phyloP scores from a whole-genome alignment of 106 monocot species.

The Allium sativum region DNA sequence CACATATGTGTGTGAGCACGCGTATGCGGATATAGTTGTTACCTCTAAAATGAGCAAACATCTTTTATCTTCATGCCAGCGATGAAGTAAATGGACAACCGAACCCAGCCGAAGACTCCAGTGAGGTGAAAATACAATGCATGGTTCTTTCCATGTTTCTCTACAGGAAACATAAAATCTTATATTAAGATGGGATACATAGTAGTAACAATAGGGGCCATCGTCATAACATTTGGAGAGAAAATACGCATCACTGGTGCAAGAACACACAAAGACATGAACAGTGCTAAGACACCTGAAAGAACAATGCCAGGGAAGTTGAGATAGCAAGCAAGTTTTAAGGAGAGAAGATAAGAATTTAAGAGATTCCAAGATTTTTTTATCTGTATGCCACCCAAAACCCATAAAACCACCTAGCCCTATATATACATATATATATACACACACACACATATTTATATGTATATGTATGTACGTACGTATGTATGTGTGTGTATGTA shows the following conservation, averaged over 20 bases:
- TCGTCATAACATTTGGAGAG: not conserved
- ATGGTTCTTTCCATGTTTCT: conserved; percentile 21
- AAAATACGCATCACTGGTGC: not conserved
- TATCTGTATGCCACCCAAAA: not conserved
- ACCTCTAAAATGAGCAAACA: conserved; percentile 87
- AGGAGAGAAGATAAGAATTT: not conserved
- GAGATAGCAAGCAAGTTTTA: too few relatives aligned
- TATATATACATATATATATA: too few relatives aligned
- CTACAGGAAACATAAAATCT: not conserved
- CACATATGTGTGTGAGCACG: too few relatives aligned
- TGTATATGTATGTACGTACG: too few relatives aligned
- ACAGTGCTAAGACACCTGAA: too few relatives aligned
- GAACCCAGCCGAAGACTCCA: conserved; percentile 87
- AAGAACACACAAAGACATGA: not conserved
- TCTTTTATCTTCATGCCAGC: conserved; percentile 48
- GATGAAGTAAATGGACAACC: conserved; percentile 65
- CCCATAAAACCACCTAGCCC: too few relatives aligned
- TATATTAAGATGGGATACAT: not conserved
- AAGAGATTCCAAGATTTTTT: not conserved
- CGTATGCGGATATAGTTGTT: too few relatives aligned
- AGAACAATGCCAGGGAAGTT: too few relatives aligned
- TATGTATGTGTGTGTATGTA: too few relatives aligned
- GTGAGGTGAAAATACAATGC: conserved; percentile 82
- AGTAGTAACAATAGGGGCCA: not conserved
- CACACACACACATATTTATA: too few relatives aligned